These are phyloP conservation scores for Scutellaria minor DNA, from an alignment of 257 asterid genomes.

Conservation along the genomic window DNA sequence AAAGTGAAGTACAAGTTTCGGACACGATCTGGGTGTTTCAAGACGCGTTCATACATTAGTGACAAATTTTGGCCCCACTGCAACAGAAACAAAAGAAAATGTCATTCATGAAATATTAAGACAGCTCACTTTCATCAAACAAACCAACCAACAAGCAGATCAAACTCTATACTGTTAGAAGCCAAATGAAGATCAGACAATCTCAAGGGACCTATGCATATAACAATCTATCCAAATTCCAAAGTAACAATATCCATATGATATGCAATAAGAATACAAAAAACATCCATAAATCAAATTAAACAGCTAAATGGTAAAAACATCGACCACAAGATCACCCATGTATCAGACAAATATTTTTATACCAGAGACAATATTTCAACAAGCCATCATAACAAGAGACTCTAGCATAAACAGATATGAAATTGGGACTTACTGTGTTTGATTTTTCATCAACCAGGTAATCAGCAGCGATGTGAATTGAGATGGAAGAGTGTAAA, in stretches of 20 bases:
- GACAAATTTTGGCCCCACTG: constrained; percentile 77
- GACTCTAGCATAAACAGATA: constrained; percentile 26
- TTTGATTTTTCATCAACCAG: constrained; percentile 64
- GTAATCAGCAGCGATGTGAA: constrained; percentile 70
- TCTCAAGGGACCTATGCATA: neutral
- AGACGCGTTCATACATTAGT: constrained; percentile 62
- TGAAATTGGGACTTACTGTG: constrained; percentile 44
- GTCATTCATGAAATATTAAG: neutral
- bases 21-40: constrained; percentile 68
- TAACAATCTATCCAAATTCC: neutral
- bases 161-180: neutral
- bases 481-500: constrained; percentile 75
- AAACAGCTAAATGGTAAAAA: constrained; percentile 1
- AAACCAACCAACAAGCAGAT: constrained; percentile 11
- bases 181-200: neutral
- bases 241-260: neutral
- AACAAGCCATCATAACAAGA: constrained; percentile 23
- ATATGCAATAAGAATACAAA: neutral
- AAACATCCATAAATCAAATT: neutral
- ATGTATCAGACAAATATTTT: neutral
- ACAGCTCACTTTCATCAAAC: neutral
- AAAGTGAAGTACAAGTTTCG: constrained; percentile 70
- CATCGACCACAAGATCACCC: neutral
- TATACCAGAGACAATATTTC: constrained; percentile 3
- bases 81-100: constrained; percentile 26